phyloP scores from a whole-genome alignment of 192 early-diverging fungal species.

The Anaeromyces robustus region DNA sequence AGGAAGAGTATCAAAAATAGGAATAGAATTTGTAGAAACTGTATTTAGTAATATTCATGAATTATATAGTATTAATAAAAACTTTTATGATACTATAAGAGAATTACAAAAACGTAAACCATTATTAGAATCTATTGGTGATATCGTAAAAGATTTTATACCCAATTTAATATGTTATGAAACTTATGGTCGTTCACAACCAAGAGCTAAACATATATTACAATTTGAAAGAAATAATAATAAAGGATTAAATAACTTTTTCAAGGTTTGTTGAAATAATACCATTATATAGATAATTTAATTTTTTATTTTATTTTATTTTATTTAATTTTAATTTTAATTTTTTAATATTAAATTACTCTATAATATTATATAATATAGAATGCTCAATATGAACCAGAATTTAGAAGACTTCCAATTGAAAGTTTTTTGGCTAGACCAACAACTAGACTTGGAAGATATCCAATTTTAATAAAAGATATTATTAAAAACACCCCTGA shows the following conservation, averaged over 20 bases:
- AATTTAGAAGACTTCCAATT: conserved; percentile 65
- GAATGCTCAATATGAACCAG: conserved; percentile 20
- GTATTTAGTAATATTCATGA: not conserved
- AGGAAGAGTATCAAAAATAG: not conserved
- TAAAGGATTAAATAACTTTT: conserved; percentile 1
- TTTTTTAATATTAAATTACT: too few species aligned
- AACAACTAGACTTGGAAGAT: conserved; percentile 75
- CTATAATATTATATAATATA: too few species aligned
- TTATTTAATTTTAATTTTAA: too few species aligned
- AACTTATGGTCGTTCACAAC: conserved; percentile 71
- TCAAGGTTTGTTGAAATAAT: too few species aligned
- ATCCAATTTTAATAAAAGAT: conserved; percentile 63
- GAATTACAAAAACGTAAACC: conserved; percentile 45
- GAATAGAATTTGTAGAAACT: not conserved
- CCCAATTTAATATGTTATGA: conserved; percentile 60
- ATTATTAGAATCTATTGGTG: conserved; percentile 69
- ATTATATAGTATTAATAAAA: conserved; percentile 22
- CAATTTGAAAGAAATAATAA: conserved; percentile 63
- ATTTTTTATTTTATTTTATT: too few species aligned
- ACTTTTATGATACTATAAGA: conserved; percentile 38
- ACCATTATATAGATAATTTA: too few species aligned
- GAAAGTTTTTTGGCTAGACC: conserved; percentile 80
- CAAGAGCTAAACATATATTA: conserved; percentile 63
- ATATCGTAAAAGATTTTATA: conserved; percentile 61
- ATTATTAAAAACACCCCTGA: conserved; percentile 68